Conservation (phyloP, 345 rosid genomes). For the Litchi chinensis region DNA sequence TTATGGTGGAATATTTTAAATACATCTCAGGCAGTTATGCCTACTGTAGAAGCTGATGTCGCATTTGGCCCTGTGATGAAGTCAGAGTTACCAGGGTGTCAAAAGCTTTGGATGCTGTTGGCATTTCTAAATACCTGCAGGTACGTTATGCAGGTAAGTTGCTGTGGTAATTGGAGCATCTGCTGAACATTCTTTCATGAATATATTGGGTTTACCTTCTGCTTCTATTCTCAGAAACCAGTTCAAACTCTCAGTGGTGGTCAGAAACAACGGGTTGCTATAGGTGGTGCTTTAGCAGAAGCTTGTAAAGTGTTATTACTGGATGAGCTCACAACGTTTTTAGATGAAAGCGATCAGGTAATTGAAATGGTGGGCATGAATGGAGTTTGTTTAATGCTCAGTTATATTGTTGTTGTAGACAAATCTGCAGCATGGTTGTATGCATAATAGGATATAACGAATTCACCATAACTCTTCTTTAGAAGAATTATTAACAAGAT, state of each 20-base stretch:
- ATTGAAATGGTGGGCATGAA: not conserved
- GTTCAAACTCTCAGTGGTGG: constrained; percentile 98
- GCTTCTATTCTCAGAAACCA: constrained; percentile 62
- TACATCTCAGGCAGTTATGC: constrained; percentile 83
- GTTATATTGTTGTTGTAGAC: not conserved
- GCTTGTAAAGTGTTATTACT: constrained; percentile 79
- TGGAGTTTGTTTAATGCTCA: not conserved
- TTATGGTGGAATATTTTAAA: not conserved
- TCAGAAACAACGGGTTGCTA: constrained; percentile 94
- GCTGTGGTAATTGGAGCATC: not conserved
- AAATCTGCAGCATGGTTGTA: not conserved
- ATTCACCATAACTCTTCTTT: not conserved
- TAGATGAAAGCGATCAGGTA: constrained; percentile 91
- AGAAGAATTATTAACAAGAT: not conserved
- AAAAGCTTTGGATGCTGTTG: constrained; percentile 73
- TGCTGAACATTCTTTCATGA: not conserved
- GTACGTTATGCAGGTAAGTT: constrained; percentile 30
- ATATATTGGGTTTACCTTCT: constrained; percentile 5
- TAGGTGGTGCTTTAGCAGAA: constrained; percentile 98
- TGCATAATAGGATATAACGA: not conserved
- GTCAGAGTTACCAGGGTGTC: constrained; percentile 61
- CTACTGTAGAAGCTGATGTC: constrained; percentile 93
- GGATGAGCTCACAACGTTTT: constrained; percentile 93
- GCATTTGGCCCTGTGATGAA: constrained; percentile 85
- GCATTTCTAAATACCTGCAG: constrained; percentile 67